phyloP scores from a whole-genome alignment of 106 monocot genomes.

The Apostasia shenzhenica region DNA sequence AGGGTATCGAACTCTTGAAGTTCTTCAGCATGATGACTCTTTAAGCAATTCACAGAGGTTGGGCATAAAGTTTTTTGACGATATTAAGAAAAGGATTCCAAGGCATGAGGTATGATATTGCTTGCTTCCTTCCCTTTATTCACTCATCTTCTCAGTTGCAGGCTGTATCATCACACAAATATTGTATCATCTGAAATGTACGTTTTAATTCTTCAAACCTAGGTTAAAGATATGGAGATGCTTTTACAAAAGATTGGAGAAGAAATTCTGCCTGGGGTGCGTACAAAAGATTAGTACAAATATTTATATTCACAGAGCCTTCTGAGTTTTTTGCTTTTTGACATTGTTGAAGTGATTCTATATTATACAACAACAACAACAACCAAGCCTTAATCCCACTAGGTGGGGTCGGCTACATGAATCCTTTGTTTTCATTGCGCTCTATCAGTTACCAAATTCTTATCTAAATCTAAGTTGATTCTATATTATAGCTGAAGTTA shows the following conservation, averaged over 20 bases:
- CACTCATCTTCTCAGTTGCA: background rate
- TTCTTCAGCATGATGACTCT: slow-evolving; percentile 71
- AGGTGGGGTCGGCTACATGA: too few relatives aligned
- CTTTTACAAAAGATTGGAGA: slow-evolving; percentile 69
- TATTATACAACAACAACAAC: too few relatives aligned
- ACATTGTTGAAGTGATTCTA: too few relatives aligned
- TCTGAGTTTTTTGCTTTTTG: too few relatives aligned
- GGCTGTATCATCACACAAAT: background rate
- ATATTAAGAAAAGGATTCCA: slow-evolving; percentile 85
- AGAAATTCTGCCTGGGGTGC: slow-evolving; percentile 66
- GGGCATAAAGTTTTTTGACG: slow-evolving; percentile 75
- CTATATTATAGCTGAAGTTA: too few relatives aligned
- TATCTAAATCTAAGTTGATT: too few relatives aligned
- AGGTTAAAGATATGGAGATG: slow-evolving; percentile 91
- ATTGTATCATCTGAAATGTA: background rate
- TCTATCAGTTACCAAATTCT: too few relatives aligned
- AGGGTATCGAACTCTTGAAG: slow-evolving; percentile 71
- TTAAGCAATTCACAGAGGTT: slow-evolving; percentile 65
- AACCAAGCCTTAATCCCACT: too few relatives aligned
- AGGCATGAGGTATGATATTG: slow-evolving; percentile 57
- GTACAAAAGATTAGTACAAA: background rate
- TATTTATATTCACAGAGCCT: too few relatives aligned
- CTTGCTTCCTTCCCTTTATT: background rate
- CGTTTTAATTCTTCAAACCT: background rate
- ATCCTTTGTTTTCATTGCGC: too few relatives aligned